Percentiles rank a stretch among this genome's conserved stretches.
These are phyloP conservation scores for Mitragyna speciosa DNA, from an alignment of 257 asterid species.

Conservation along the genomic window DNA sequence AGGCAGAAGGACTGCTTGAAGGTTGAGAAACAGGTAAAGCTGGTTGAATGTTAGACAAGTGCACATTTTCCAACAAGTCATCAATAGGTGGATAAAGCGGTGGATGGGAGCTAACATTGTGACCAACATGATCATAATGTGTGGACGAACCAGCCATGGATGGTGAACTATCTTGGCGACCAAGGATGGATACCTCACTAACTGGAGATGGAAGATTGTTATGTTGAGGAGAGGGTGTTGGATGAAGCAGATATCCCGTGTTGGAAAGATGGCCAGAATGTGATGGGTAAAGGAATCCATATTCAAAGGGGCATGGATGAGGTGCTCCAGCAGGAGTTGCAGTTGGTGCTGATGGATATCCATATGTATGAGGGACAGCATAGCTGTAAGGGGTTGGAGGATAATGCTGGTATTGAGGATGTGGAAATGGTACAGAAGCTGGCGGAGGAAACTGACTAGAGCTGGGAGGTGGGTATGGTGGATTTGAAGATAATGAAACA, in stretches of 20 bases:
- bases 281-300: constrained; percentile 36
- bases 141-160: constrained; percentile 30
- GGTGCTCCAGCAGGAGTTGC: constrained; percentile 18
- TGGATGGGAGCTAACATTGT: constrained; percentile 38
- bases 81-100: constrained; percentile 69
- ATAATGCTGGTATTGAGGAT: constrained; percentile 51
- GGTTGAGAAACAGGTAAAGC: constrained; percentile 34
- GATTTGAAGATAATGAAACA: constrained; percentile 43
- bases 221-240: constrained; percentile 33
- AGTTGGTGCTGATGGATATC: constrained; percentile 40
- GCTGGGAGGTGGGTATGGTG: constrained; percentile 50
- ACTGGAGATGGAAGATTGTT: constrained; percentile 46
- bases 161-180: constrained; percentile 42
- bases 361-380: constrained; percentile 40
- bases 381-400: constrained; percentile 52
- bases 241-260: constrained; percentile 48
- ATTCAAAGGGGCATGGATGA: constrained; percentile 27
- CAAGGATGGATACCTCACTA: constrained; percentile 40
- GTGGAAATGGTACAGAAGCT: constrained; percentile 34
- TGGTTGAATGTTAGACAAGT: constrained; percentile 47
- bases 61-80: constrained; percentile 53
- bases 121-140: constrained; percentile 36
- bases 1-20: constrained; percentile 7
- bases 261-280: constrained; percentile 47
- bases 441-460: constrained; percentile 32